Percentiles rank a stretch among this genome's conserved stretches.
These are phyloP conservation scores for Skeletonema costatum DNA, from an alignment of 108 stramenopile genomes.

Conservation along the genomic window DNA sequence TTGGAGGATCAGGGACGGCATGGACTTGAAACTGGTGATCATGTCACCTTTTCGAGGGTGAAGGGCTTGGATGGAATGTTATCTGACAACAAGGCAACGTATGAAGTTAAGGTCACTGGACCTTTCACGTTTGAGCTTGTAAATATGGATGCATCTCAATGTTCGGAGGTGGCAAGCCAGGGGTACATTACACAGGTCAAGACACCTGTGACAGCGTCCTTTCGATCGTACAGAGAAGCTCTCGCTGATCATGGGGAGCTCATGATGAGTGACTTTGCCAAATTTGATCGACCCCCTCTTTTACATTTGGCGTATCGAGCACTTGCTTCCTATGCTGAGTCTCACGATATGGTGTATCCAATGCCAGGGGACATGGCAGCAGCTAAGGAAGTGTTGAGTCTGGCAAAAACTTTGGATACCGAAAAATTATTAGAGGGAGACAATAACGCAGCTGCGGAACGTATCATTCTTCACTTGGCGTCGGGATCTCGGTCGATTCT, in stretches of 20 bases:
- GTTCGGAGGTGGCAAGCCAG: conserved; percentile 56
- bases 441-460: conserved; percentile 49
- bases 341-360: conserved; percentile 74
- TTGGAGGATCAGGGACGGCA: conserved; percentile 97
- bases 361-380: conserved; percentile 78
- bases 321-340: conserved; percentile 60
- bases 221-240: conserved; percentile 81
- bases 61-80: conserved; percentile 76
- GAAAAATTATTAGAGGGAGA: conserved; percentile 41
- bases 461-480: conserved; percentile 79
- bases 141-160: conserved; percentile 55
- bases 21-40: conserved; percentile 94
- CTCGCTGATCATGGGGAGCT: conserved; percentile 84
- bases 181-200: conserved; percentile 96
- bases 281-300: conserved; percentile 92
- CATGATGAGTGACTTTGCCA: conserved; percentile 97
- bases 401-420: conserved; percentile 67
- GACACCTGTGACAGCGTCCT: conserved; percentile 86
- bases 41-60: conserved; percentile 88
- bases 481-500: conserved; percentile 83
- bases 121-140: conserved; percentile 93
- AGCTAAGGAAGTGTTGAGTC: conserved; percentile 70
- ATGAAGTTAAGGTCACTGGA: conserved; percentile 85
- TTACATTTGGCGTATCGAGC: conserved; percentile 89
- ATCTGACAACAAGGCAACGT: conserved; percentile 55